These are phyloP conservation scores for Aspergillus kassunensis DNA, from an alignment of 495 filamentous ascomycete genomes.

Conservation along the genomic window DNA sequence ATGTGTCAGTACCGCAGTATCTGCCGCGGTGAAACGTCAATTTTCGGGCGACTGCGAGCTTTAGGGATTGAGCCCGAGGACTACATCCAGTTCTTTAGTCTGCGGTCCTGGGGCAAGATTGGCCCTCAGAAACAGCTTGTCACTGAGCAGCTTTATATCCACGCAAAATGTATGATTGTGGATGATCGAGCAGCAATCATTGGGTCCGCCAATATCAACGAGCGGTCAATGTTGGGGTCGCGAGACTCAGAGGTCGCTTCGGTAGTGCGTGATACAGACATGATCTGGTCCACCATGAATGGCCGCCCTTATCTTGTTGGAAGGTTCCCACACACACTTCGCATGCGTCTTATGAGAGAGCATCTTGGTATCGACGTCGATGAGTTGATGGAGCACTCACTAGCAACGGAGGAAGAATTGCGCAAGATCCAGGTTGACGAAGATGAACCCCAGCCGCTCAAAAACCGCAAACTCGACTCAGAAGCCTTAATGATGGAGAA, in stretches of 20 bases:
- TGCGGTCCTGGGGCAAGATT: conserved; percentile 91
- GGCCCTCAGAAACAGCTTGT: conserved; percentile 76
- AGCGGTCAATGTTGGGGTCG: conserved; percentile 88
- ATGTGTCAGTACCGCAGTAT: conserved; percentile 98
- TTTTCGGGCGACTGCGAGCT: conserved; percentile 79
- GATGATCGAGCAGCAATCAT: conserved; percentile 94
- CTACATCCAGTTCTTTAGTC: conserved; percentile 91
- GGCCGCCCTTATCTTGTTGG: conserved; percentile 85
- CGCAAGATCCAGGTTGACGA: conserved; percentile 39
- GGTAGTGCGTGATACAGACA: conserved; percentile 88
- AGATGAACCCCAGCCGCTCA: conserved; percentile 22
- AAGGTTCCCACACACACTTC: conserved; percentile 86
- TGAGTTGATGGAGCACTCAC: conserved; percentile 79
- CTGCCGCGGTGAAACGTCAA: conserved; percentile 86
- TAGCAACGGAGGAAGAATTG: conserved; percentile 42
- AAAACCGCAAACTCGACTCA: conserved; percentile 22
- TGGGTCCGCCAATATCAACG: conserved; percentile 98
- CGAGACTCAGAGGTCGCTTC: conserved; percentile 91
- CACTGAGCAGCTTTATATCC: conserved; percentile 97
- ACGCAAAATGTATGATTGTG: conserved; percentile 95
- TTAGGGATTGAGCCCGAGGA: conserved; percentile 92
- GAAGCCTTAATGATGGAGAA: conserved; percentile 37
- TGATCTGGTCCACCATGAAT: conserved; percentile 90
- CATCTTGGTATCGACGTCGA: conserved; percentile 95
- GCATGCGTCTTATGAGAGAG: conserved; percentile 93